Conservation (phyloP, 371 early-diverging fungal genomes). For the Haplosporangium sp. region DNA sequence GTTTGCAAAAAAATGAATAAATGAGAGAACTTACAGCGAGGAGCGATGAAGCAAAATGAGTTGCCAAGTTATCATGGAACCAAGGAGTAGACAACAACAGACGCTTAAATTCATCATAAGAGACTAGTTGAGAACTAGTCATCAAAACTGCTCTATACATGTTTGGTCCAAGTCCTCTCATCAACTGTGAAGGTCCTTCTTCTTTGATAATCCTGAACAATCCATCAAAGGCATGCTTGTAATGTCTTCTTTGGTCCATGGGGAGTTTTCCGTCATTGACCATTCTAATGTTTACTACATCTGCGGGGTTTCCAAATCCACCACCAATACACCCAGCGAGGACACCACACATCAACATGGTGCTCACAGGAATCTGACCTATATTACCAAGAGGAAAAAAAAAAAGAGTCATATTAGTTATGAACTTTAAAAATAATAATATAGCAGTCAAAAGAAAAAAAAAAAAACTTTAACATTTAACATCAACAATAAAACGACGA, state of each 20-base stretch:
- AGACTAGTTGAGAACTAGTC: conserved; percentile 81
- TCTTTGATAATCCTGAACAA: conserved; percentile 72
- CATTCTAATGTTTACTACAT: conserved; percentile 87
- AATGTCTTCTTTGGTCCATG: conserved; percentile 72
- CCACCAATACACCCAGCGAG: conserved; percentile 85
- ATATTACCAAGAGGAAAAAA: background rate
- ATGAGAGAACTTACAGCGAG: conserved; percentile 70
- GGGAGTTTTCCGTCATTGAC: conserved; percentile 87
- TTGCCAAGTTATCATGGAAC: conserved; percentile 71
- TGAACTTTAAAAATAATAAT: too few relatives aligned
- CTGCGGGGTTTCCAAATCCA: conserved; percentile 86
- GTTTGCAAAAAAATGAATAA: background rate
- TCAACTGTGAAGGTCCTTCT: conserved; percentile 75
- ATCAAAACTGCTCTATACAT: conserved; percentile 82
- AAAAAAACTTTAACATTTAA: background rate
- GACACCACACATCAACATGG: conserved; percentile 72
- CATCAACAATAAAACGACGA: background rate
- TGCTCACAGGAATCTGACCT: conserved; percentile 66
- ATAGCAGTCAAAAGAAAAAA: background rate
- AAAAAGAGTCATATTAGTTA: background rate
- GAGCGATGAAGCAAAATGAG: conserved; percentile 83
- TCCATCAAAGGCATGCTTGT: conserved; percentile 83
- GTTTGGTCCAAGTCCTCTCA: conserved; percentile 82
- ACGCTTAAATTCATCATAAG: conserved; percentile 80
- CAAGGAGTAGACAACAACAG: conserved; percentile 66